phyloP scores from a whole-genome alignment of 768 basidiomycete species.

The Hirschioporus abietinus region DNA sequence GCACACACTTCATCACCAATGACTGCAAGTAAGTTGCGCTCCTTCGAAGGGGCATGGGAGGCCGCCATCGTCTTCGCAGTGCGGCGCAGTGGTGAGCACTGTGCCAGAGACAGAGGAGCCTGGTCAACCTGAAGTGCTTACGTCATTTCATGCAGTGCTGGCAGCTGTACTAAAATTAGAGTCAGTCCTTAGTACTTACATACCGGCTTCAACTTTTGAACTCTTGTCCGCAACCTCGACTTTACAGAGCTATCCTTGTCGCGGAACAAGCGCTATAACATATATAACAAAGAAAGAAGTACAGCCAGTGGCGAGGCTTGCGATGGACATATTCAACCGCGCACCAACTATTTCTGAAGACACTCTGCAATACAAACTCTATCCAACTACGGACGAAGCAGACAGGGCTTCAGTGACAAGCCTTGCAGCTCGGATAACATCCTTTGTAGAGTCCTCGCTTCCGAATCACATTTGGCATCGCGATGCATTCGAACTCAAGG shows the following conservation, averaged over 20 bases:
- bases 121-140: neutral
- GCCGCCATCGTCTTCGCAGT: constrained; percentile 39
- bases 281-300: too few species aligned
- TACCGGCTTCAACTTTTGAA: too few species aligned
- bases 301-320: neutral
- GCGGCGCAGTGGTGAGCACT: neutral
- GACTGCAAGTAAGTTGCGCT: constrained; percentile 86
- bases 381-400: constrained; percentile 47
- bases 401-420: constrained; percentile 60
- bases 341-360: constrained; percentile 82
- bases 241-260: too few species aligned
- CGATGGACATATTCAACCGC: constrained; percentile 68
- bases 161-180: too few species aligned
- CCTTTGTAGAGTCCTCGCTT: constrained; percentile 49
- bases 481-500: constrained; percentile 75
- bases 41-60: constrained; percentile 53
- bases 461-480: constrained; percentile 70
- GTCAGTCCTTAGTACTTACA: too few species aligned
- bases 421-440: constrained; percentile 62
- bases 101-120: too few species aligned
- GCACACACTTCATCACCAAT: constrained; percentile 88
- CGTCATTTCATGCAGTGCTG: neutral
- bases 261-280: too few species aligned
- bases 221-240: too few species aligned
- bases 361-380: constrained; percentile 71